Base-by-base conservation (phyloP, 2,329 filamentous ascomycete species). In the Cladosporium halotolerans region DNA sequence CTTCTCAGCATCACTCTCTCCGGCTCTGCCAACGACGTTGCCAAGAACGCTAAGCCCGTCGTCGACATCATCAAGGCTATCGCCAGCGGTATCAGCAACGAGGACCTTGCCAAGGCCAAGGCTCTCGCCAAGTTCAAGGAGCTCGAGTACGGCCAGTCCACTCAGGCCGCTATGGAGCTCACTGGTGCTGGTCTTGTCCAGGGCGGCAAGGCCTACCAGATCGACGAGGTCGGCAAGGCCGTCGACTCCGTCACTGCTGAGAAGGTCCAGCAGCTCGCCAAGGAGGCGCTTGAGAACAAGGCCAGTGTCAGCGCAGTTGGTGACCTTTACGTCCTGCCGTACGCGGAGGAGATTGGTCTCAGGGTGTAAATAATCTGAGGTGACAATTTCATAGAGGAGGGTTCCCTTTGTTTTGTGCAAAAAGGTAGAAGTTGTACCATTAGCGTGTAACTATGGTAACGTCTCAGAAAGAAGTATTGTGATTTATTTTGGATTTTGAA, bases 51-150 rank as follows among this genome's bases (percentile, higher is more conserved):
- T 53, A 79, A 84, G 71, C 85, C 85, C 67, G 82, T 88, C 38
- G 87, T 91, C 63, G 88, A 91, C 70, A 81, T 84, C 42, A 77
- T 99, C 64, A 89, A 95, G 82, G 82, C 81, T 72, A 79, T 96
- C 61, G 84, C 89, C 11, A 57, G 66, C 47, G 80, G 83, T 51
- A 79, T 93, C 63, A 81, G 79, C 72, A 85, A 87, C 69, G 93
- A 99, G 73, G 86, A 93, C 58, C 79, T 97, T 69, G 82, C 85
- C 72, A 97, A 96, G 81, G 93, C 93, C 48, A 82, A 91, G 70
- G 89, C 92, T 56, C 84, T 88, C 66, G 93, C 93, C 68, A 97
- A 96, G 76, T 99, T 96, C 76, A 85, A 87, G 70, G 86, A 89
- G 60, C 79, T 97, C 52, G 88, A 95, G 67, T 81, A 84, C 60